phyloP scores from a whole-genome alignment of 371 early-diverging fungal genomes.

The Furculomyces boomerangus region DNA sequence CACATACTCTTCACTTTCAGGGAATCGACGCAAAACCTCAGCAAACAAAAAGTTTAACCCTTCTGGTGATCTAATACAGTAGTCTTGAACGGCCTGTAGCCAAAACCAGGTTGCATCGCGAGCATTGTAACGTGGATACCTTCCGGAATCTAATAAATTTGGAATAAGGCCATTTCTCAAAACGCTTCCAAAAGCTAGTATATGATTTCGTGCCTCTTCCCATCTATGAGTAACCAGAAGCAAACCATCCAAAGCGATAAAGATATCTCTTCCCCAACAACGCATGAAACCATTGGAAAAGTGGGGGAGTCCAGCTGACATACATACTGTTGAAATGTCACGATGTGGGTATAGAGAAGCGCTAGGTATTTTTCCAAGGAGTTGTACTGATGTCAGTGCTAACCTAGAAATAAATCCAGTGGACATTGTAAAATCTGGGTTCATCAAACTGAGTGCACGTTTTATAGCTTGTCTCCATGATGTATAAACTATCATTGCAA shows the following conservation, averaged over 20 bases:
- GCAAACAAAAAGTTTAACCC: slow-evolving; percentile 51
- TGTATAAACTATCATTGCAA: slow-evolving; percentile 55
- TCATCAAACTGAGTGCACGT: slow-evolving; percentile 38
- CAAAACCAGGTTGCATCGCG: slow-evolving; percentile 96
- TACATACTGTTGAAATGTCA: slow-evolving; percentile 25
- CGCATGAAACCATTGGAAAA: slow-evolving; percentile 86
- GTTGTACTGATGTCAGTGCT: slow-evolving; percentile 63
- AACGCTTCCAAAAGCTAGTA: slow-evolving; percentile 77
- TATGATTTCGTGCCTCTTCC: slow-evolving; percentile 59
- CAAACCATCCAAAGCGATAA: slow-evolving; percentile 76
- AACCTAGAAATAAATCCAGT: slow-evolving; percentile 51
- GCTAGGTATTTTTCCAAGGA: slow-evolving; percentile 54
- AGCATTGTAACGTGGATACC: slow-evolving; percentile 83
- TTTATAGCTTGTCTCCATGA: slow-evolving; percentile 50
- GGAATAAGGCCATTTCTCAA: slow-evolving; percentile 88
- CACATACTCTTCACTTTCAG: slow-evolving; percentile 49
- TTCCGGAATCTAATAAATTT: slow-evolving; percentile 74
- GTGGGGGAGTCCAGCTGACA: slow-evolving; percentile 95
- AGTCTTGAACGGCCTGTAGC: slow-evolving; percentile 73
- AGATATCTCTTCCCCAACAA: slow-evolving; percentile 95
- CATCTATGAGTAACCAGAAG: slow-evolving; percentile 64
- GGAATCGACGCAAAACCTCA: slow-evolving; percentile 68
- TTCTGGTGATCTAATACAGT: slow-evolving; percentile 51
- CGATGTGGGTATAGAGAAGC: slow-evolving; percentile 56
- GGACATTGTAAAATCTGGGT: slow-evolving; percentile 34